phyloP scores from a whole-genome alignment of 1,284 basidiomycete genomes.

The Malassezia yamatoensis region DNA sequence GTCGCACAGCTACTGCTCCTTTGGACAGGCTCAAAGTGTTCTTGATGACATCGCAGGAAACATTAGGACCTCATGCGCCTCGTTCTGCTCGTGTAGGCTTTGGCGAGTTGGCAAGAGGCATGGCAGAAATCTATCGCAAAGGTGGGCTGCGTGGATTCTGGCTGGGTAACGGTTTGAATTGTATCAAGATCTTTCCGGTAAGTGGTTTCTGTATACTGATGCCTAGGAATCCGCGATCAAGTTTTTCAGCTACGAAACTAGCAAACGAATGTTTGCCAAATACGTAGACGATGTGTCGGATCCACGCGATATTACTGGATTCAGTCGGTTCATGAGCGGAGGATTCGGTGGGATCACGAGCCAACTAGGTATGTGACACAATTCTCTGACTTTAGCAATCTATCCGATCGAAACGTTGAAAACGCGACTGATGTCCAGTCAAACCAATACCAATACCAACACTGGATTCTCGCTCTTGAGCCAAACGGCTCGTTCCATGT shows the following conservation, averaged over 20 bases:
- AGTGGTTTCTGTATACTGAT: neutral
- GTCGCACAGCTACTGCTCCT: constrained; percentile 88
- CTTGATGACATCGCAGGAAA: constrained; percentile 64
- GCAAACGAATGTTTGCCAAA: constrained; percentile 86
- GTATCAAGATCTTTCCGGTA: constrained; percentile 78
- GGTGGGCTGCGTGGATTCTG: constrained; percentile 78
- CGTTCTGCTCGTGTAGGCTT: constrained; percentile 12
- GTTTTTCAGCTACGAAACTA: constrained; percentile 88
- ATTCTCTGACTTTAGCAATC: constrained; percentile 23
- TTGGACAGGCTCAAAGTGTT: constrained; percentile 96
- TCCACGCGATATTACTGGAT: constrained; percentile 74
- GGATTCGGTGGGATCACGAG: constrained; percentile 89
- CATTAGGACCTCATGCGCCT: constrained; percentile 5
- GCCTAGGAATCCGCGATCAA: constrained; percentile 81
- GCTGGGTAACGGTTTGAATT: constrained; percentile 60
- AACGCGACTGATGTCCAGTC: constrained; percentile 64
- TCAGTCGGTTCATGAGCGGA: constrained; percentile 84
- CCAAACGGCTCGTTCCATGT: constrained; percentile 59
- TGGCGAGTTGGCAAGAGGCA: constrained; percentile 62
- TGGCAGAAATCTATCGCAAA: constrained; percentile 66
- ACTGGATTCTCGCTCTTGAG: constrained; percentile 56
- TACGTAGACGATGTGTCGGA: constrained; percentile 87
- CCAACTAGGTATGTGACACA: constrained; percentile 57
- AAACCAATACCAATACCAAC: constrained; percentile 50
- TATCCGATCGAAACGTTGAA: constrained; percentile 48